phyloP scores from a whole-genome alignment of 139 green algal species.

The Mychonastes homosphaera region DNA sequence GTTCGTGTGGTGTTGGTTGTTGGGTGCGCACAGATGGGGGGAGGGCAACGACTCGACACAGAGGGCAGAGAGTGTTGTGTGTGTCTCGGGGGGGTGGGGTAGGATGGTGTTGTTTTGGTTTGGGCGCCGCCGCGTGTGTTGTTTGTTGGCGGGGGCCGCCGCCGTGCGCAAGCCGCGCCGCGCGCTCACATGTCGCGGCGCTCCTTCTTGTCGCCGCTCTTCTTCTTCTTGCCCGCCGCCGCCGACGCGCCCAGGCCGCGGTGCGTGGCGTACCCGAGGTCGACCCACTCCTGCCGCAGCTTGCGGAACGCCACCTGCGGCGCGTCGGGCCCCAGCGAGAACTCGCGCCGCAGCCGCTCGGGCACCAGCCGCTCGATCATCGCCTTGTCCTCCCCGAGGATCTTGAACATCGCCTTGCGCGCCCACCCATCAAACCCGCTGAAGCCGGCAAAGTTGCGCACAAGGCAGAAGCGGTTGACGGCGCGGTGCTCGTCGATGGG shows the following conservation, averaged over 20 bases:
- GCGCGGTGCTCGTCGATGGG: constrained; percentile 47
- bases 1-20: too few relatives aligned
- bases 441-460: constrained; percentile 51
- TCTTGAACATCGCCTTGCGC: constrained; percentile 63
- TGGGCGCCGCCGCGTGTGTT: not conserved
- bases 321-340: constrained; percentile 21
- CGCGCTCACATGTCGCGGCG: not conserved
- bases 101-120: not conserved
- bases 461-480: constrained; percentile 69
- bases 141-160: not conserved
- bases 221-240: not conserved
- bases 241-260: constrained; percentile 1
- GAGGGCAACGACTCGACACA: too few relatives aligned
- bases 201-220: not conserved
- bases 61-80: not conserved
- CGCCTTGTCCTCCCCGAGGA: constrained; percentile 70
- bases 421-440: constrained; percentile 46
- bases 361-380: constrained; percentile 67
- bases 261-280: constrained; percentile 50
- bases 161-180: not conserved
- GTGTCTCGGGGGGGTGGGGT: not conserved
- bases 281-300: constrained; percentile 61
- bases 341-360: constrained; percentile 45
- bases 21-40: too few relatives aligned
- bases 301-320: constrained; percentile 56